Evolutionary conservation across 1,139 yeast genomes (phyloP).

Genomic region (Nadsonia commutata): DNA sequence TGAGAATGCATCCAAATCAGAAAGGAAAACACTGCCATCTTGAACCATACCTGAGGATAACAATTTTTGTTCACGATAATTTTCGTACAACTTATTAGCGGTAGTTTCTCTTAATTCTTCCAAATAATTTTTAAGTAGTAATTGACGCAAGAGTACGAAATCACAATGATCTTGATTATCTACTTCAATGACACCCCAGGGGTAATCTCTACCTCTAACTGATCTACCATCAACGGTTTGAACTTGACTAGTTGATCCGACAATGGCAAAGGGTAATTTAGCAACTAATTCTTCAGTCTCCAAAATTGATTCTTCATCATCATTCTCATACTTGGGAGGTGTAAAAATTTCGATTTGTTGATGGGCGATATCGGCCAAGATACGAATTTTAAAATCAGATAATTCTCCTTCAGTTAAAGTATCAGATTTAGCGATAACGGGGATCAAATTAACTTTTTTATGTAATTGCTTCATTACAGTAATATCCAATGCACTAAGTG

Average conservation of each 20-base stretch:
- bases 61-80: slow-evolving; percentile 78
- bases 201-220: slow-evolving; percentile 88
- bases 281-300: slow-evolving; percentile 54
- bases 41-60: slow-evolving; percentile 76
- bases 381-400: slow-evolving; percentile 48
- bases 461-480: slow-evolving; percentile 80
- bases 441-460: slow-evolving; percentile 84
- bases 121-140: slow-evolving; percentile 77
- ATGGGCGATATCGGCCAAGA: slow-evolving; percentile 58
- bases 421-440: slow-evolving; percentile 90
- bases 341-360: slow-evolving; percentile 68
- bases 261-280: slow-evolving; percentile 83
- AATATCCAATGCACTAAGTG: slow-evolving; percentile 77
- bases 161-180: slow-evolving; percentile 93
- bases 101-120: slow-evolving; percentile 92
- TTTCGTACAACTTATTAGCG: slow-evolving; percentile 61
- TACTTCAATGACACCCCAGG: slow-evolving; percentile 96
- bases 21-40: slow-evolving; percentile 82
- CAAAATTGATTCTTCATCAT: slow-evolving; percentile 63
- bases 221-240: slow-evolving; percentile 59
- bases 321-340: slow-evolving; percentile 69
- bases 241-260: slow-evolving; percentile 75
- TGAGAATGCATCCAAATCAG: slow-evolving; percentile 71
- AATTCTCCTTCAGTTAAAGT: slow-evolving; percentile 84
- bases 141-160: slow-evolving; percentile 78